These are phyloP conservation scores for Pythium biforme DNA, from an alignment of 352 stramenopile species.

Conservation along the genomic window DNA sequence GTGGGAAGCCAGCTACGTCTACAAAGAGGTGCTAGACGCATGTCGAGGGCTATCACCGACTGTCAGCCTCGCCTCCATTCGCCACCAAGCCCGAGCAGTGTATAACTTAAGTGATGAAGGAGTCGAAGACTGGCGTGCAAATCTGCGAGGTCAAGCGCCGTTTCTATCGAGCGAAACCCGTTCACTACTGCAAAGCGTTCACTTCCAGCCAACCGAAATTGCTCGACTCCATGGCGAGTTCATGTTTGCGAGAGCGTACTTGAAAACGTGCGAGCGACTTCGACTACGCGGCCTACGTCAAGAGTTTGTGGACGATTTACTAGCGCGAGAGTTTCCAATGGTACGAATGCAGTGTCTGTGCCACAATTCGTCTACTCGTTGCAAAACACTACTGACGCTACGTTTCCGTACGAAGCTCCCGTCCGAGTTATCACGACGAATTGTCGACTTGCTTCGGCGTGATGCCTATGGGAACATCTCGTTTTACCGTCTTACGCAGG, in stretches of 20 bases:
- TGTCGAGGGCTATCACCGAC: conserved; percentile 33
- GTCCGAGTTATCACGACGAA: conserved; percentile 31
- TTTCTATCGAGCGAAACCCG: conserved; percentile 55
- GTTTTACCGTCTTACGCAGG: conserved; percentile 61
- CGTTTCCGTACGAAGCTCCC: conserved; percentile 25
- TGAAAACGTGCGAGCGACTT: conserved; percentile 38
- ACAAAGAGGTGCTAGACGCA: conserved; percentile 58
- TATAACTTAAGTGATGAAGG: conserved; percentile 61
- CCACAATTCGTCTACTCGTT: neutral
- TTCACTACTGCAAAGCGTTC: conserved; percentile 43
- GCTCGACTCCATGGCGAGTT: conserved; percentile 63
- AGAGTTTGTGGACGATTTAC: conserved; percentile 54
- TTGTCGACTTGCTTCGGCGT: conserved; percentile 49
- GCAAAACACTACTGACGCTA: neutral
- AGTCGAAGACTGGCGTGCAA: conserved; percentile 56
- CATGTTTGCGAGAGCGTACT: conserved; percentile 54
- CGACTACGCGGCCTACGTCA: conserved; percentile 50
- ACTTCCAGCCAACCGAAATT: conserved; percentile 57
- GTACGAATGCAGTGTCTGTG: conserved; percentile 23
- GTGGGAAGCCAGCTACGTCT: conserved; percentile 70
- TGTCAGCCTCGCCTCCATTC: conserved; percentile 31
- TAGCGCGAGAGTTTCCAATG: conserved; percentile 47
- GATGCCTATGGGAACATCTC: conserved; percentile 66
- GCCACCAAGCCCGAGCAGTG: conserved; percentile 38
- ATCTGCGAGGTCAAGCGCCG: conserved; percentile 43